phyloP scores from a whole-genome alignment of 306 rosid species.

The Neltuma alba region DNA sequence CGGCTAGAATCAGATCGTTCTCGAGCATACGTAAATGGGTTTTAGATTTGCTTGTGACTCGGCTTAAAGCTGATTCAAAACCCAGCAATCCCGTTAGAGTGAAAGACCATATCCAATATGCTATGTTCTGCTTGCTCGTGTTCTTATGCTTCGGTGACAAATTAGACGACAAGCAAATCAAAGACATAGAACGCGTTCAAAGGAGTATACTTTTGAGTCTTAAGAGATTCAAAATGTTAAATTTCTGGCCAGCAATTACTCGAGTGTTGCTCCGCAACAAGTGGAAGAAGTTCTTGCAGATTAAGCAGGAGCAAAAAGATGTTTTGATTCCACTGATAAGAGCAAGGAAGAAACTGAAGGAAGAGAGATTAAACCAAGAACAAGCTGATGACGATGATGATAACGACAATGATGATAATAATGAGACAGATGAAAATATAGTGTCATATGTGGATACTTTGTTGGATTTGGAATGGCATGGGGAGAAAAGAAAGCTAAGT shows the following conservation, averaged over 20 bases:
- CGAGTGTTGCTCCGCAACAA: background rate
- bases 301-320: background rate
- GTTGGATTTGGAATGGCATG: background rate
- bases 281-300: background rate
- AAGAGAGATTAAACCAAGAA: background rate
- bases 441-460: background rate
- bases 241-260: background rate
- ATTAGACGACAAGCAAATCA: background rate
- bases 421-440: background rate
- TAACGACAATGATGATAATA: background rate
- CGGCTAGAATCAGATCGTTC: background rate
- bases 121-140: background rate
- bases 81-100: background rate
- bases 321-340: background rate
- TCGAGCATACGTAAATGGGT: background rate
- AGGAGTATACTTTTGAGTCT: background rate
- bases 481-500: background rate
- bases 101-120: background rate
- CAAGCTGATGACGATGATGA: background rate
- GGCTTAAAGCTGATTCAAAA: background rate
- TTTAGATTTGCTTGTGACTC: background rate
- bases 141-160: background rate
- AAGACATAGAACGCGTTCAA: background rate
- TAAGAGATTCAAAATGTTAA: background rate
- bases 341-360: background rate